These are phyloP conservation scores for Mycena metata DNA, from an alignment of 768 basidiomycete genomes.

Conservation along the genomic window DNA sequence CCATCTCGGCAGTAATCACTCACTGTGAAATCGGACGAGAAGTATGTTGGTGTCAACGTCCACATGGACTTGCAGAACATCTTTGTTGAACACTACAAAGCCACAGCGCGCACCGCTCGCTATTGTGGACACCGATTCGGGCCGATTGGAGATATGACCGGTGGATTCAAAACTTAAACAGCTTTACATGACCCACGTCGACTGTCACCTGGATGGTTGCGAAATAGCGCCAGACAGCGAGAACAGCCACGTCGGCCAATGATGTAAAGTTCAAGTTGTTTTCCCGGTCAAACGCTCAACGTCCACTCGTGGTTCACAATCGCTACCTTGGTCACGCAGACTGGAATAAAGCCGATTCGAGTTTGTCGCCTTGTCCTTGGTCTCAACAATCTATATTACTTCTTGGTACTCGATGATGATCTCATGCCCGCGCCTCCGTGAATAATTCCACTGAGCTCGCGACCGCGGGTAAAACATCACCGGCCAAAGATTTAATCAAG, in stretches of 20 bases:
- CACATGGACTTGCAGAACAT: slow-evolving; percentile 8
- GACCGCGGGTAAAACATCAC: not conserved
- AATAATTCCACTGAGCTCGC: slow-evolving; percentile 5
- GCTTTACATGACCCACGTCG: not conserved
- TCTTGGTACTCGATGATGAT: slow-evolving; percentile 18
- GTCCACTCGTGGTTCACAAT: slow-evolving; percentile 33
- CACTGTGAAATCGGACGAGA: too few relatives aligned
- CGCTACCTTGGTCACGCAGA: slow-evolving; percentile 43
- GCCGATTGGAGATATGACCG: too few relatives aligned
- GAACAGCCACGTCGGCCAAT: slow-evolving; percentile 13
- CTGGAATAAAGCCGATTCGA: slow-evolving; percentile 41
- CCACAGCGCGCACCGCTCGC: slow-evolving; percentile 37
- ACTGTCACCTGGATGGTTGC: slow-evolving; percentile 19
- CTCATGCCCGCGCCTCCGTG: slow-evolving; percentile 2
- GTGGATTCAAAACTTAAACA: too few relatives aligned
- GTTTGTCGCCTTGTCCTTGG: slow-evolving; percentile 33
- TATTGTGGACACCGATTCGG: slow-evolving; percentile 36
- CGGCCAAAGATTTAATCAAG: slow-evolving; percentile 4
- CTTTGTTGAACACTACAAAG: slow-evolving; percentile 35
- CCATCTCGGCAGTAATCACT: not conserved
- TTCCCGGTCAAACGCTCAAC: slow-evolving; percentile 41
- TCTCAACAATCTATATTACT: slow-evolving; percentile 38
- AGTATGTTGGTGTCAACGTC: not conserved
- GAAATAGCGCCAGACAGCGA: slow-evolving; percentile 39
- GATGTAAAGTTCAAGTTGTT: slow-evolving; percentile 37